Evolutionary conservation across 768 basidiomycete genomes (phyloP).

Genomic region (Naganishia friedmannii): DNA sequence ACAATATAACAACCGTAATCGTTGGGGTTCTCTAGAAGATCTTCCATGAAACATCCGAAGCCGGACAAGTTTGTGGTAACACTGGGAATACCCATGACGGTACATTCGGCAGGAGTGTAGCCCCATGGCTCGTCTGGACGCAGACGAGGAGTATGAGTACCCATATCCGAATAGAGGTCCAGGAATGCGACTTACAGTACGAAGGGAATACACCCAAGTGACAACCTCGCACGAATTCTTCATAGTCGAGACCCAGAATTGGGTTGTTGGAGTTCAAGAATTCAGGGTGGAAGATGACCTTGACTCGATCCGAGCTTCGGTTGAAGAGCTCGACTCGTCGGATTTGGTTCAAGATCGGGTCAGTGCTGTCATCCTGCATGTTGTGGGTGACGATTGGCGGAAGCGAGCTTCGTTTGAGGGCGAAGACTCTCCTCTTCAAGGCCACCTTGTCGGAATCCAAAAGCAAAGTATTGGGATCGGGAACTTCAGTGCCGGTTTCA

Average conservation of each 20-base stretch:
- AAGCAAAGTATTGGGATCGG: slow-evolving; percentile 71
- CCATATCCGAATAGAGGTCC: not conserved
- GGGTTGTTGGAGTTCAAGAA: slow-evolving; percentile 98
- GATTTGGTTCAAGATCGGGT: slow-evolving; percentile 93
- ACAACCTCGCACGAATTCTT: slow-evolving; percentile 97
- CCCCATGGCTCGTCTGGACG: slow-evolving; percentile 47
- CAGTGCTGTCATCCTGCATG: slow-evolving; percentile 87
- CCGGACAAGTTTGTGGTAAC: slow-evolving; percentile 97
- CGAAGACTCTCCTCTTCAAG: slow-evolving; percentile 93
- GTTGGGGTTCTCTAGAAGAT: slow-evolving; percentile 87
- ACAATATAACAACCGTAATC: slow-evolving; percentile 97
- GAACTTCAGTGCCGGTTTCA: slow-evolving; percentile 68
- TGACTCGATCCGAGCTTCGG: slow-evolving; percentile 79
- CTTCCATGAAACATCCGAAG: slow-evolving; percentile 94
- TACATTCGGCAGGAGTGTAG: slow-evolving; percentile 96
- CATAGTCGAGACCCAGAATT: slow-evolving; percentile 93
- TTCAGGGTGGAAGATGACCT: slow-evolving; percentile 96
- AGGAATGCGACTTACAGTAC: slow-evolving; percentile 69
- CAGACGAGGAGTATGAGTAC: not conserved
- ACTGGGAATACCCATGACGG: slow-evolving; percentile 99
- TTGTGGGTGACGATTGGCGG: slow-evolving; percentile 98
- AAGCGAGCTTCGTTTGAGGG: slow-evolving; percentile 88
- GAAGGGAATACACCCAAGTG: slow-evolving; percentile 98
- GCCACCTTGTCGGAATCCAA: slow-evolving; percentile 89
- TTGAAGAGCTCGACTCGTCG: slow-evolving; percentile 94